A percentile compares a stretch with the other conserved stretches of the same genome.
phyloP scores from a whole-genome alignment of 2,329 filamentous ascomycete species.

The Penicillium capsulatum region DNA sequence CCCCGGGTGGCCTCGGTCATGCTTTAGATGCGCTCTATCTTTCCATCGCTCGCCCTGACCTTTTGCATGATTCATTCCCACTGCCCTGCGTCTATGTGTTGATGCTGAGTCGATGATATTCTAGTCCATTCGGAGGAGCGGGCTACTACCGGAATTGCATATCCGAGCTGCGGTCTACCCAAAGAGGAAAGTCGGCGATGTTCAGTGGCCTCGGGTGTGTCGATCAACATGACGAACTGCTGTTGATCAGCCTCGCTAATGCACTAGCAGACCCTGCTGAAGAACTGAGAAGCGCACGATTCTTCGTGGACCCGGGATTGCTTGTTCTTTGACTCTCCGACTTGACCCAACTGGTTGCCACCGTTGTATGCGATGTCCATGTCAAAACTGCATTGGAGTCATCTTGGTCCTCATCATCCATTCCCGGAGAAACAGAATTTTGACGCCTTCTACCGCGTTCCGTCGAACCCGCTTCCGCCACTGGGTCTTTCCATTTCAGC shows the following conservation, averaged over 20 bases:
- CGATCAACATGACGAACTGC: too few species aligned
- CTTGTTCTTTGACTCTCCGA: constrained; percentile 1
- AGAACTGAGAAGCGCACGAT: constrained; percentile 3
- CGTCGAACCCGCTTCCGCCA: constrained; percentile 21
- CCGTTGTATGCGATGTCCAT: constrained; percentile 36
- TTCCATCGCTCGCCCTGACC: too few species aligned
- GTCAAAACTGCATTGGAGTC: constrained; percentile 32
- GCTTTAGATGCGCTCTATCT: too few species aligned
- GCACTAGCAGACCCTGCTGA: constrained; percentile 1
- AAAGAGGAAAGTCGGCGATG: too few species aligned
- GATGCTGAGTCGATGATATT: constrained; percentile 13
- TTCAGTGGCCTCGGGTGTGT: too few species aligned
- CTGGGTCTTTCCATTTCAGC: constrained; percentile 22
- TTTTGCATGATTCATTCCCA: neutral
- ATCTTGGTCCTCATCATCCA: constrained; percentile 30
- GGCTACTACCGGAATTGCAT: constrained; percentile 9
- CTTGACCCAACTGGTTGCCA: constrained; percentile 1
- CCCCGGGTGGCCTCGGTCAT: too few species aligned
- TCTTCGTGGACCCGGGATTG: neutral
- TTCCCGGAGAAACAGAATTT: constrained; percentile 30
- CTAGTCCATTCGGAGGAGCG: constrained; percentile 11
- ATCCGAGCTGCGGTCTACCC: too few species aligned
- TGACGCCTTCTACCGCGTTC: constrained; percentile 21
- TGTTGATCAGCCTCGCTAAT: too few species aligned
- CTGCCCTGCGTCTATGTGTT: constrained; percentile 6